phyloP scores from a whole-genome alignment of 495 filamentous ascomycete genomes.

The Hypomontagnella submonticulosa region DNA sequence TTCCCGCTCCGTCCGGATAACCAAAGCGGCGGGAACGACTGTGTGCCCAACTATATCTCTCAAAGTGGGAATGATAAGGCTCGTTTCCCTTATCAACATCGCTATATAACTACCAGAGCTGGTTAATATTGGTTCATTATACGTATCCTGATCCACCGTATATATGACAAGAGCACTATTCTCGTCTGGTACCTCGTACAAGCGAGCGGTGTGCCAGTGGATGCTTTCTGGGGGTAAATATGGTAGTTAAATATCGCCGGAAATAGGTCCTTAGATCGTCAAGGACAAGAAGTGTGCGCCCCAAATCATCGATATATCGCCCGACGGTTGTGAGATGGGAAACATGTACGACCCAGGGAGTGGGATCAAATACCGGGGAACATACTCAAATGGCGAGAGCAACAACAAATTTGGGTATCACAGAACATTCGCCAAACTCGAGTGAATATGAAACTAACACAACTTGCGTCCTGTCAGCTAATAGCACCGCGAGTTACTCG shows the following conservation, averaged over 20 bases:
- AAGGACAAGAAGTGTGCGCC: neutral
- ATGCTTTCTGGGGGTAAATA: too few relatives aligned
- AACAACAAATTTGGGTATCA: slow-evolving; percentile 35
- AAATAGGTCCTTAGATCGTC: neutral
- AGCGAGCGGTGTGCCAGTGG: neutral
- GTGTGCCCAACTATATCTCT: too few relatives aligned
- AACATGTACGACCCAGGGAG: neutral
- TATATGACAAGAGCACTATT: slow-evolving; percentile 15
- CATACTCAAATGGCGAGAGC: neutral
- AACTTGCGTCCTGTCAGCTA: slow-evolving; percentile 29
- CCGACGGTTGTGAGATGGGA: neutral
- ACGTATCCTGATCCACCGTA: slow-evolving; percentile 5
- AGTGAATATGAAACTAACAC: slow-evolving; percentile 11
- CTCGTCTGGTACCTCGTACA: neutral
- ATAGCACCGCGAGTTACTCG: slow-evolving; percentile 65
- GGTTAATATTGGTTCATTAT: slow-evolving; percentile 11
- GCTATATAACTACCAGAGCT: slow-evolving; percentile 36
- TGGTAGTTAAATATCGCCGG: neutral
- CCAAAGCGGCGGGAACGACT: too few relatives aligned
- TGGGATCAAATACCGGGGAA: neutral
- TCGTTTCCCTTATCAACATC: neutral
- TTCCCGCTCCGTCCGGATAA: too few relatives aligned
- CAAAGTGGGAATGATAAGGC: neutral
- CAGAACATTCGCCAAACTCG: slow-evolving; percentile 15
- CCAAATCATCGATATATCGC: neutral